Evolutionary conservation across 352 stramenopile genomes (phyloP), one percentile per base, ranked within the genome.

Genomic region (Plasmopara viticola): DNA sequence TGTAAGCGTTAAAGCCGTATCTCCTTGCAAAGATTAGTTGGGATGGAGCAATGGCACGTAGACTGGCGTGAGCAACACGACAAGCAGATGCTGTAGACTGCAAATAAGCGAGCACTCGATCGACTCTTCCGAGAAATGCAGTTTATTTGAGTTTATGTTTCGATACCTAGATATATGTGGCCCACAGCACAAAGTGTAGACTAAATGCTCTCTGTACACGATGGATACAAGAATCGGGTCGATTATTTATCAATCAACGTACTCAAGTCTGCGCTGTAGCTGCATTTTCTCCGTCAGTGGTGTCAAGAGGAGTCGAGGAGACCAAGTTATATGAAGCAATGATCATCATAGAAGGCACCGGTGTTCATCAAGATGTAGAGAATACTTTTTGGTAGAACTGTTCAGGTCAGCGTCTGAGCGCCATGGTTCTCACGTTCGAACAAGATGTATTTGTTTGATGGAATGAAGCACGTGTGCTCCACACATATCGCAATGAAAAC

Each of bases 201-300:
- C 4, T 35, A 35, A 35, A 25, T 46, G 20, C 46, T 54, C 38
- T 55, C 56, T 64, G 54, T 15, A 13, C 38, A 59, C 2, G 18
- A 15, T 4, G n/a, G n/a, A 17, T 14, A 17, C 12, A 41, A 6
- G 7, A 41, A 41, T 41, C 14, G 7, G 13, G 6, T 41, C 14
- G 31, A 35, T 5, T 2, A 35, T 2, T 6, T 12, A 30, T 31
- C n/a, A 3, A 34, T 1, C 35, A 2, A 68, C 68, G 33, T 54
- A 82, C 73, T 64, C 64, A 60, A 43, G 80, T 81, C 25, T 51
- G 17, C 62, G 58, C 4, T 75, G 60, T 40, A 85, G 58, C 48
- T 78, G 58, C 47, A 69, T 66, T 43, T 78, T 79, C 62, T 78
- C 83, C 35, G 48, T 80, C 64, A 12, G 62, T 74, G 10, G 71